A percentile compares a stretch with the other conserved stretches of the same genome.
Conservation (phyloP, 257 asterid genomes). For the Nicotiana undulata region DNA sequence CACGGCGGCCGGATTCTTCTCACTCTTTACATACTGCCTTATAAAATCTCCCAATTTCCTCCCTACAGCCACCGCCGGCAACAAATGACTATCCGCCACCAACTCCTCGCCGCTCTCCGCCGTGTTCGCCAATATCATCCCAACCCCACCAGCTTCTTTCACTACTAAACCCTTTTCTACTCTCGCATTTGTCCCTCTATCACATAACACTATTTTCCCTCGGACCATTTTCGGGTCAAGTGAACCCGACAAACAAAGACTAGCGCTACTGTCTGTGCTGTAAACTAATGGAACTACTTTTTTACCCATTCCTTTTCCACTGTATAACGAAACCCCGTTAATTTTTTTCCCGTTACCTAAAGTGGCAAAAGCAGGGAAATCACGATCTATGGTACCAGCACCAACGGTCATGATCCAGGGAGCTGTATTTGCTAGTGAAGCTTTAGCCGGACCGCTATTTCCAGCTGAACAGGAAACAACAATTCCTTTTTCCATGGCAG, state of each 20-base stretch:
- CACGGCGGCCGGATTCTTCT: conserved; percentile 30
- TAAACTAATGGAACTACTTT: conserved; percentile 19
- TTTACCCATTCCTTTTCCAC: conserved; percentile 30
- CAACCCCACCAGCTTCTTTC: conserved; percentile 40
- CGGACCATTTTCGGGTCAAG: conserved; percentile 27
- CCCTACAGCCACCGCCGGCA: conserved; percentile 47
- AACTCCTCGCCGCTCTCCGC: conserved; percentile 38
- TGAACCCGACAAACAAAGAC: conserved; percentile 34
- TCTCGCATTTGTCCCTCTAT: conserved; percentile 35
- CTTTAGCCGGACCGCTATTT: conserved; percentile 34
- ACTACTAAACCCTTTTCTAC: conserved; percentile 44
- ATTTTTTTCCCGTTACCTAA: conserved; percentile 26
- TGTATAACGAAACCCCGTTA: conserved; percentile 33
- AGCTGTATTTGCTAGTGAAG: conserved; percentile 36
- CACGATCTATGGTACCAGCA: conserved; percentile 42
- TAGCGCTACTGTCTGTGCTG: conserved; percentile 9
- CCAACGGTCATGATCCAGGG: conserved; percentile 55
- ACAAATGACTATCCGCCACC: conserved; percentile 40
- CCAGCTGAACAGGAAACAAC: conserved; percentile 46
- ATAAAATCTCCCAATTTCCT: conserved; percentile 22
- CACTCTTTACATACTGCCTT: conserved; percentile 20
- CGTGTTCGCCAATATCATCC: conserved; percentile 45
- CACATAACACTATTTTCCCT: conserved; percentile 40
- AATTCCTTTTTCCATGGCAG: conserved; percentile 37
- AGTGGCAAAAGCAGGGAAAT: conserved; percentile 34